phyloP scores from a whole-genome alignment of 192 early-diverging fungal genomes.

The Linnemannia elongata region DNA sequence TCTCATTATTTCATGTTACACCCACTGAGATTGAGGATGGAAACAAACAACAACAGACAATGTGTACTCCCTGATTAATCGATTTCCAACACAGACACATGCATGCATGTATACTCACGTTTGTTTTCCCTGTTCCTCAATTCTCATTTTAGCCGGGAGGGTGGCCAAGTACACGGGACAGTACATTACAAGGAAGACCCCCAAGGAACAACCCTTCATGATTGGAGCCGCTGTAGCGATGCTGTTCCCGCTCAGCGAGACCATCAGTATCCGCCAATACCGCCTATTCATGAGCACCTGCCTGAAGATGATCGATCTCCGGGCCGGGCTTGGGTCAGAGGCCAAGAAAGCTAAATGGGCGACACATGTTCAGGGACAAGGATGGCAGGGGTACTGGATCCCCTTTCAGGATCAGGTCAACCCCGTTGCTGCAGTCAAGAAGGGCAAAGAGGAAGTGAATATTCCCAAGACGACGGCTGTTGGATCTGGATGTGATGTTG shows the following conservation, averaged over 20 bases:
- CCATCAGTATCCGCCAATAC: constrained; percentile 26
- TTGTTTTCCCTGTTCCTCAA: not conserved
- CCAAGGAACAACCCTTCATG: constrained; percentile 10
- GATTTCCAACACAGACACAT: not conserved
- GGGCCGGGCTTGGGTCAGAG: constrained; percentile 18
- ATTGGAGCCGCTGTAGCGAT: constrained; percentile 13
- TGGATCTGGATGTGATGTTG: constrained; percentile 37
- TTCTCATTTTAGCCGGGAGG: constrained; percentile 16
- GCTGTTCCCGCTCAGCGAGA: constrained; percentile 24
- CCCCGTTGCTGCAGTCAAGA: not conserved
- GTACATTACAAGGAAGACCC: constrained; percentile 28
- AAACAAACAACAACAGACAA: not conserved
- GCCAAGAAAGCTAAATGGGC: constrained; percentile 28
- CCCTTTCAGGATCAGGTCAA: constrained; percentile 47
- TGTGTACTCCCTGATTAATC: not conserved
- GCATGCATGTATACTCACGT: not conserved
- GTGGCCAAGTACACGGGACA: constrained; percentile 25
- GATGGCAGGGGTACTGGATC: constrained; percentile 46
- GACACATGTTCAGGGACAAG: not conserved
- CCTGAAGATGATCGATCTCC: not conserved
- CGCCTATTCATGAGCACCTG: constrained; percentile 20
- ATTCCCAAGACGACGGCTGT: not conserved
- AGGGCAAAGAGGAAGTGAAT: not conserved
- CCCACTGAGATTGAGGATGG: not conserved
- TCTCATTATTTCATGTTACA: not conserved